Base-by-base conservation (phyloP, 2,329 filamentous ascomycete species). In the Fusarium setosum region DNA sequence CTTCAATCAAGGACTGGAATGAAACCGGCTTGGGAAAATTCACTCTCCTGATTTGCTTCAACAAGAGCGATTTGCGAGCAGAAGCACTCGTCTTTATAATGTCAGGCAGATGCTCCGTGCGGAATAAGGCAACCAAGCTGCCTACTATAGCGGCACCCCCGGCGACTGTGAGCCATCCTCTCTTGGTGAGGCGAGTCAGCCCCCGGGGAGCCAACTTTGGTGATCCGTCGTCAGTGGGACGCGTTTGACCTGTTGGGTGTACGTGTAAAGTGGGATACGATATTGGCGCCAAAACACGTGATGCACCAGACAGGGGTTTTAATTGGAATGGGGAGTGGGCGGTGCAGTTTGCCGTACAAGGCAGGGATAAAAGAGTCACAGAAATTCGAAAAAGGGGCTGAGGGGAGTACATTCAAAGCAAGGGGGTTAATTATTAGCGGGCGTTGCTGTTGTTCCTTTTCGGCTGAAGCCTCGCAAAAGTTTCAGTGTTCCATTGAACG, bases 21-120 rank as follows among this genome's bases (percentile, higher is more conserved):
- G 63, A 65, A 54, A 48, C 55, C 62, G 53, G 63, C 64, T 54
- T 41, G 31, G 18, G 21, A 58, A 42, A 44, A 37, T 37, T 45
- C 42, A 45, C 56, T 42, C 67, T 69, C 69, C 69, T 74, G 26
- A 54, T 56, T 50, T 48, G 40, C 31, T 47, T 53, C 40, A 35
- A 31, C 31, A 52, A 45, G 21, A 47, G 15, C 17, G 29, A n/a
- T n/a, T n/a, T n/a, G 40, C 20, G 32, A 64, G 55, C 54, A 48
- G 42, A 42, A 53, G 53, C 53, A 59, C 51, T n/a, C 68, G 60
- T 72, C 65, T 72, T 73, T 73, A 73, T 73, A 72, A 72, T 59
- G 32, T 48, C 59, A 71, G 57, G 55, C 57, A 50, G 34, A 52
- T 68, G 70, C 67, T 47, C 69, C 62, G 67, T 69, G 69, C 67